Evolutionary conservation across 768 basidiomycete genomes (phyloP), one percentile per base, ranked within the genome.

Genomic region (Pholiota molesta): DNA sequence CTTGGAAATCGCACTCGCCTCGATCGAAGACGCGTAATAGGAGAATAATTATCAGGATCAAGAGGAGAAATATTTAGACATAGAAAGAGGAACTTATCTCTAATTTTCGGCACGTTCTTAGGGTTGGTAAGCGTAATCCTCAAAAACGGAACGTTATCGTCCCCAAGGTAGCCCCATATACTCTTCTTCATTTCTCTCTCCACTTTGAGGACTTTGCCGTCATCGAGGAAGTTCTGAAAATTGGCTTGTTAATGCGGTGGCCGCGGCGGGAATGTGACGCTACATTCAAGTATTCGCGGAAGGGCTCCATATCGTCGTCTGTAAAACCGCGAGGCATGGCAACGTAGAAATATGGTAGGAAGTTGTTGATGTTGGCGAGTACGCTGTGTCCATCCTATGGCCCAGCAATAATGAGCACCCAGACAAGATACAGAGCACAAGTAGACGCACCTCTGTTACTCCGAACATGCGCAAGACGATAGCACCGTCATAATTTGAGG

Each of bases 321-420:
- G 80, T 76, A 65, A 98, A 95, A 0, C 95, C 95, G 17, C 90
- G 85, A 33, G 97, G 97, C 31, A 89, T 85, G 3, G 93, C 82
- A 44, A 99, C 77, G 68, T 95, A 99, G 75, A 99, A 97, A 74
- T 99, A 99, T 0, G 97, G 97, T 53, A 87, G 74, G 72, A 97
- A 98, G 35, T 87, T 87, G 2, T 82, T 88, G 54, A 99, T 83
- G 63, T 90, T 86, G 2, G 89, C 90, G 16, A 98, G 82, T 1
- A 99, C 92, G 60, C 96, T 98, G 72, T 99, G 85, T 0, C 97
- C 97, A 1, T 78, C 81, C 92, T 96, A 61, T 17, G 16, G 56
- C 11, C 35, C 35, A 37, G 35, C 11, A 37, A 31, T 47, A 44
- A 60, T 35, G 13, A 56, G 49, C 59, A 58, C 47, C 52, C 55